Evolutionary conservation across 306 rosid species (phyloP).

Genomic region (Acacia crassicarpa): DNA sequence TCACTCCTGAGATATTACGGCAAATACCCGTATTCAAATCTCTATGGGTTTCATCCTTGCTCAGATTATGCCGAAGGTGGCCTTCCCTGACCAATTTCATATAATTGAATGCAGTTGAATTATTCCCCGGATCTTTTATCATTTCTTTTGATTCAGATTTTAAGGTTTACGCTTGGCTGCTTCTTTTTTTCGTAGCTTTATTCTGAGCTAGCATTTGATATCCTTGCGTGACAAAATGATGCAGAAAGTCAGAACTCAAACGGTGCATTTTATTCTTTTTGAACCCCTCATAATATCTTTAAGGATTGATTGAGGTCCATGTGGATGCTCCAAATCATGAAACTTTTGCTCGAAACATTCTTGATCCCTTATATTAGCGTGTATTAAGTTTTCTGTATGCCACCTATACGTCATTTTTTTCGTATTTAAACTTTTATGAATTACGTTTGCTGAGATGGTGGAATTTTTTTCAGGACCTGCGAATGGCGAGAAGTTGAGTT

Average conservation of each 20-base stretch:
- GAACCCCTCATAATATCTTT: no score
- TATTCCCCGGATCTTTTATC: background rate
- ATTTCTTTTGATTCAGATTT: background rate
- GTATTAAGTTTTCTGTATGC: background rate
- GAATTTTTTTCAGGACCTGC: conserved; percentile 37
- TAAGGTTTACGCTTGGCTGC: background rate
- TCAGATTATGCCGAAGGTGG: background rate
- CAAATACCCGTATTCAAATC: background rate
- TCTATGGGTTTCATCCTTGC: background rate
- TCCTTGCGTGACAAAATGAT: background rate
- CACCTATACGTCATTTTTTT: background rate
- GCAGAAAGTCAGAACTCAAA: background rate
- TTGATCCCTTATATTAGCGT: background rate
- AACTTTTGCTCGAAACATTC: background rate
- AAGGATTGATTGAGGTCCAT: background rate
- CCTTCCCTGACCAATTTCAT: conserved; percentile 6
- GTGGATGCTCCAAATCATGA: background rate
- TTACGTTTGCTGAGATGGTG: conserved; percentile 3
- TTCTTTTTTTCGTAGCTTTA: background rate
- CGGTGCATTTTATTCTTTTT: no score
- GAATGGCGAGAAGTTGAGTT: conserved; percentile 49
- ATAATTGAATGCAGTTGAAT: background rate
- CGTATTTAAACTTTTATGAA: background rate
- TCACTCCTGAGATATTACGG: background rate
- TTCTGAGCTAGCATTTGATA: background rate